phyloP scores from a whole-genome alignment of 805 yeast genomes.

The Candida maris region DNA sequence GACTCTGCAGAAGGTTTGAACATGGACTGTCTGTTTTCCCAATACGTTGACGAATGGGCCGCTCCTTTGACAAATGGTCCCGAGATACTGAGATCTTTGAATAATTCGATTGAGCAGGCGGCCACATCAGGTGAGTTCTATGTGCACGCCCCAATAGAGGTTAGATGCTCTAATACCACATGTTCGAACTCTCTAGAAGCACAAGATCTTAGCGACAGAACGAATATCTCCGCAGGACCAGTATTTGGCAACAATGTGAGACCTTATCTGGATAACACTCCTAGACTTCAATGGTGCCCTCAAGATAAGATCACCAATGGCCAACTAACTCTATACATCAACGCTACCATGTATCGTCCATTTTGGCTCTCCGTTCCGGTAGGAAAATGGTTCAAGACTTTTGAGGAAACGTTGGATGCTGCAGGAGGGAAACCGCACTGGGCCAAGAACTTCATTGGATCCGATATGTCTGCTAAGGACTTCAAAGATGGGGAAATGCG shows the following conservation, averaged over 20 bases:
- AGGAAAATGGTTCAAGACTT: slow-evolving; percentile 75
- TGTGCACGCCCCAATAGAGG: slow-evolving; percentile 95
- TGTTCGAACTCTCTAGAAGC: slow-evolving; percentile 32
- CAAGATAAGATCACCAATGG: slow-evolving; percentile 56
- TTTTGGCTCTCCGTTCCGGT: slow-evolving; percentile 71
- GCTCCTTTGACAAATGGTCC: slow-evolving; percentile 80
- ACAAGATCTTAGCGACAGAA: slow-evolving; percentile 51
- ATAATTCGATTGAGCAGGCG: slow-evolving; percentile 59
- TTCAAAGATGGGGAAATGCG: slow-evolving; percentile 69
- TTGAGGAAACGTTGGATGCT: slow-evolving; percentile 71
- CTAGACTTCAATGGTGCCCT: slow-evolving; percentile 56
- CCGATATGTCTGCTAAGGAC: slow-evolving; percentile 35
- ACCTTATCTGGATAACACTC: slow-evolving; percentile 80
- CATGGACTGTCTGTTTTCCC: slow-evolving; percentile 94
- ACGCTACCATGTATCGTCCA: slow-evolving; percentile 97
- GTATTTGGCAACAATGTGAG: slow-evolving; percentile 79
- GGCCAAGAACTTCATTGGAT: slow-evolving; percentile 92
- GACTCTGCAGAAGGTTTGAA: slow-evolving; percentile 82
- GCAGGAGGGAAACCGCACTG: slow-evolving; percentile 96
- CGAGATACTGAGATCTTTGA: slow-evolving; percentile 60
- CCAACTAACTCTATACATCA: slow-evolving; percentile 80
- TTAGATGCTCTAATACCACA: slow-evolving; percentile 87
- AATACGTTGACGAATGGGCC: slow-evolving; percentile 97
- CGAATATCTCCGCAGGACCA: slow-evolving; percentile 63
- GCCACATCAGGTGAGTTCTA: slow-evolving; percentile 58